Percentiles rank a stretch among this genome's conserved stretches.
Conservation (phyloP, 2,329 filamentous ascomycete genomes). For the Lachnellula cervina region DNA sequence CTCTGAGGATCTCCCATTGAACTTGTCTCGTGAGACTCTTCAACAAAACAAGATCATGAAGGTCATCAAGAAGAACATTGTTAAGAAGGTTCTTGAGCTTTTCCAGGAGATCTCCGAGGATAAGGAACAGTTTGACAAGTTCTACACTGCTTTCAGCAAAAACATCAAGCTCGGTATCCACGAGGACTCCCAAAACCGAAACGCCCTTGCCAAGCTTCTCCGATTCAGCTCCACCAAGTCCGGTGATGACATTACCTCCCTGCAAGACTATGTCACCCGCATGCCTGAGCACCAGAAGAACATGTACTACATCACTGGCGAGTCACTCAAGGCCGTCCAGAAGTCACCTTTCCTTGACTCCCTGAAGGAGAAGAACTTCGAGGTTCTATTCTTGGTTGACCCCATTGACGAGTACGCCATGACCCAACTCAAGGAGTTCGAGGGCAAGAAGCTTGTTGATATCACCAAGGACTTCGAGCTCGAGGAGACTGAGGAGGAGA, state of each 20-base stretch:
- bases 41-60: slow-evolving; percentile 99
- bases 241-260: slow-evolving; percentile 89
- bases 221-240: slow-evolving; percentile 99
- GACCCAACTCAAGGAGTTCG: slow-evolving; percentile 77
- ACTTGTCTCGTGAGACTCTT: slow-evolving; percentile 98
- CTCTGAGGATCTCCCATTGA: slow-evolving; percentile 98
- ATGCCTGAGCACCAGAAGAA: slow-evolving; percentile 99
- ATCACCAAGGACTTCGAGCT: slow-evolving; percentile 99
- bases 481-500: slow-evolving; percentile 99
- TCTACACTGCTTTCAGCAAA: slow-evolving; percentile 99
- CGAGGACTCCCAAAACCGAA: slow-evolving; percentile 98
- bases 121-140: slow-evolving; percentile 99
- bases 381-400: slow-evolving; percentile 98
- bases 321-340: slow-evolving; percentile 95
- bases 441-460: slow-evolving; percentile 99
- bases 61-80: slow-evolving; percentile 99
- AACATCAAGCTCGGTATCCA: slow-evolving; percentile 99
- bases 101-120: slow-evolving; percentile 99
- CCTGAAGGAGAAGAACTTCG: slow-evolving; percentile 98
- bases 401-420: slow-evolving; percentile 60
- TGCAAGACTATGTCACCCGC: slow-evolving; percentile 95
- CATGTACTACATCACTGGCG: slow-evolving; percentile 99
- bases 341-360: slow-evolving; percentile 99
- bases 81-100: slow-evolving; percentile 99
- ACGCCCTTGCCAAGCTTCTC: slow-evolving; percentile 90